These are phyloP conservation scores for Blepharisma undulans DNA, from an alignment of 169 alveolate genomes.

Conservation along the genomic window DNA sequence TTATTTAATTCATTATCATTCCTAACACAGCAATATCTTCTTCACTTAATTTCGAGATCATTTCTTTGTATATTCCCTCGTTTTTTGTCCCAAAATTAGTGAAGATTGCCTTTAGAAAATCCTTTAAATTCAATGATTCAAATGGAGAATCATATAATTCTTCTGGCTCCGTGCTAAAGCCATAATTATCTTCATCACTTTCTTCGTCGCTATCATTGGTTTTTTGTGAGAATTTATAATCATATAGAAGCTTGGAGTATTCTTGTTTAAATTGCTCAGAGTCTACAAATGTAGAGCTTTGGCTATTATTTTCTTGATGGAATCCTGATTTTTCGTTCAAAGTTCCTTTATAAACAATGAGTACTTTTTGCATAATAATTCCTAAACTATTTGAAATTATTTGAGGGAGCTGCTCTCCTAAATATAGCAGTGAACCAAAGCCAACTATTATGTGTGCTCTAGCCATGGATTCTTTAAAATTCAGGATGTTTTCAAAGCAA, in stretches of 20 bases:
- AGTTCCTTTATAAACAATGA: not conserved
- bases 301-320: not conserved
- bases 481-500: not conserved
- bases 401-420: not conserved
- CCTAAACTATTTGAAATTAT: not conserved
- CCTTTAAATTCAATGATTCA: not conserved
- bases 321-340: not conserved
- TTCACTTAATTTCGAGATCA: too few species aligned
- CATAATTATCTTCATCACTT: not conserved
- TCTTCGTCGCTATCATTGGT: slow-evolving; percentile 1
- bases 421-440: not conserved
- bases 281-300: not conserved
- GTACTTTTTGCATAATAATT: not conserved
- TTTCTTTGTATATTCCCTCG: too few species aligned
- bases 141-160: slow-evolving; percentile 29
- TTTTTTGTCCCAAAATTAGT: too few species aligned
- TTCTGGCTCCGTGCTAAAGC: not conserved
- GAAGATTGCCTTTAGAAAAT: not conserved
- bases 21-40: too few species aligned
- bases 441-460: not conserved
- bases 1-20: too few species aligned
- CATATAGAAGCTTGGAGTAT: not conserved
- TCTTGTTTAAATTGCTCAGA: not conserved
- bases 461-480: not conserved
- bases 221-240: not conserved